These are phyloP conservation scores for Hypoxylon crocopeplum DNA, from an alignment of 495 filamentous ascomycete genomes.

Conservation along the genomic window DNA sequence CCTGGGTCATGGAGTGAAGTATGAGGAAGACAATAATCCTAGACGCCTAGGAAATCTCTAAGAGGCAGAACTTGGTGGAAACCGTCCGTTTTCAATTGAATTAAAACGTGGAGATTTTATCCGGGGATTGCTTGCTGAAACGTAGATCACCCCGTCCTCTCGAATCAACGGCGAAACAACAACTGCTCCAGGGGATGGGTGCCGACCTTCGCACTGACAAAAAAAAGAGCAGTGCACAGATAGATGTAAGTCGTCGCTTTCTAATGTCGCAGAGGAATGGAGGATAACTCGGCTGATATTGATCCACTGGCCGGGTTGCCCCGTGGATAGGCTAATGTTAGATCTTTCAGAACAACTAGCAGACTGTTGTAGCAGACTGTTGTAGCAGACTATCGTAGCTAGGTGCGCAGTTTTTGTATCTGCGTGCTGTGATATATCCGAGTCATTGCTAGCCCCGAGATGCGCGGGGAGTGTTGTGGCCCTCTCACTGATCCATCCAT, in stretches of 20 bases:
- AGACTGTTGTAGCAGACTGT: no score
- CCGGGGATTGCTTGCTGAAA: constrained; percentile 7
- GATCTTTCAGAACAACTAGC: no score
- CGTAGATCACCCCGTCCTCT: constrained; percentile 16
- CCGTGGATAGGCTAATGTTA: no score
- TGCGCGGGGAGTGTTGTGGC: constrained; percentile 7
- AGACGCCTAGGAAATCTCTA: not conserved
- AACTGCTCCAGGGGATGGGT: not conserved
- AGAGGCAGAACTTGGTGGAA: not conserved
- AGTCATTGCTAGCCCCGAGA: constrained; percentile 2
- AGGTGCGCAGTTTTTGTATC: not conserved
- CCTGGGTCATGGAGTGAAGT: not conserved
- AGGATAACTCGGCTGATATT: no score
- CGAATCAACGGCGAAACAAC: constrained; percentile 26
- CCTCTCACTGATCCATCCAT: constrained; percentile 5
- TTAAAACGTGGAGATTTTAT: not conserved
- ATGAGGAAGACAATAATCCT: not conserved
- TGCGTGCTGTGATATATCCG: constrained; percentile 6
- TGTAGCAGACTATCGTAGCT: no score
- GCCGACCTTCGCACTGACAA: constrained; percentile 1
- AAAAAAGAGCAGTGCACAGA: no score
- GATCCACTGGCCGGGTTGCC: no score
- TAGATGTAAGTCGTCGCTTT: no score
- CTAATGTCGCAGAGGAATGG: no score
- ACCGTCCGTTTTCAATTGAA: constrained; percentile 6